A percentile compares a stretch with the other conserved stretches of the same genome.
These are phyloP conservation scores for Diaporthe velutina DNA, from an alignment of 2,329 filamentous ascomycete genomes.

Conservation along the genomic window DNA sequence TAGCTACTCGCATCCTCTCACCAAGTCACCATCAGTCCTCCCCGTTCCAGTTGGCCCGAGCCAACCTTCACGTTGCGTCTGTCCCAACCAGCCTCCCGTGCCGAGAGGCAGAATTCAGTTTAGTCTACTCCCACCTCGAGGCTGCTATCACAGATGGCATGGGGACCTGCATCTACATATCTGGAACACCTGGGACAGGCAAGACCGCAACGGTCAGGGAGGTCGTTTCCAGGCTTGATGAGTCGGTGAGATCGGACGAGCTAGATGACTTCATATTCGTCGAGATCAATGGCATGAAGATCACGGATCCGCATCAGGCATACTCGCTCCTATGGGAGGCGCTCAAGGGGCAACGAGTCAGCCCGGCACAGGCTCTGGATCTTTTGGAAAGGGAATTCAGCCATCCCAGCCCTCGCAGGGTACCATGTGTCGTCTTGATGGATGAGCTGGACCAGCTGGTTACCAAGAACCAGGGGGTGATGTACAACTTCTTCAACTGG, in stretches of 20 bases:
- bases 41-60: slow-evolving; percentile 91
- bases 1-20: slow-evolving; percentile 89
- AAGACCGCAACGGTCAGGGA: slow-evolving; percentile 98
- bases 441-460: slow-evolving; percentile 98
- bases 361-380: slow-evolving; percentile 90
- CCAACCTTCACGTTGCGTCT: slow-evolving; percentile 90
- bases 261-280: slow-evolving; percentile 99
- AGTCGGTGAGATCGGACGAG: slow-evolving; percentile 89
- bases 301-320: slow-evolving; percentile 96
- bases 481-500: slow-evolving; percentile 99
- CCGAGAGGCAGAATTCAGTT: slow-evolving; percentile 89
- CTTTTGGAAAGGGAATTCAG: slow-evolving; percentile 93
- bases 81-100: slow-evolving; percentile 92
- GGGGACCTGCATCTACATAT: slow-evolving; percentile 98
- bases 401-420: slow-evolving; percentile 88
- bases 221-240: slow-evolving; percentile 89
- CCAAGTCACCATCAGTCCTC: slow-evolving; percentile 82
- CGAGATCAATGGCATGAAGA: slow-evolving; percentile 99
- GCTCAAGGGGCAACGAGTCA: slow-evolving; percentile 91
- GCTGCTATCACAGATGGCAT: slow-evolving; percentile 93
- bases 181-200: slow-evolving; percentile 96
- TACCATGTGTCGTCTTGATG: slow-evolving; percentile 98
- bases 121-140: slow-evolving; percentile 94
- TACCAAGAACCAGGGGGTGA: slow-evolving; percentile 98
- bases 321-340: slow-evolving; percentile 97